Evolutionary conservation across 2,329 filamentous ascomycete genomes (phyloP), one percentile per base, ranked within the genome.

Genomic region (Blumeriella jaapii): DNA sequence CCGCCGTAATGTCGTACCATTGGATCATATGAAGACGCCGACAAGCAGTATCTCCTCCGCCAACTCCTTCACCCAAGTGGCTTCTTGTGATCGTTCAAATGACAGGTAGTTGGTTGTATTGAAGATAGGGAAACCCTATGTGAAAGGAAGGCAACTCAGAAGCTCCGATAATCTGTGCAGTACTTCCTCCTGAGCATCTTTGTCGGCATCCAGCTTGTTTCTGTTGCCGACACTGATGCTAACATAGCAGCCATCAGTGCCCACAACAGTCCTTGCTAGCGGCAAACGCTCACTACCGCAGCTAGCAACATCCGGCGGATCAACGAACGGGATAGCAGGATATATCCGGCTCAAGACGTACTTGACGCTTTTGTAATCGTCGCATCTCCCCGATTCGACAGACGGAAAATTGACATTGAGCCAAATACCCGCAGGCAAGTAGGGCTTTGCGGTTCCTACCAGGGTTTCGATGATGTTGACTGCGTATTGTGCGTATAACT

Each of bases 401-500:
- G 26, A 11, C 4, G 33, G 25, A 14, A 35, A 35, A 13, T 35
- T 35, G 25, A 35, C 26, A 13, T 35, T 35, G 18, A 35, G 33
- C 33, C 33, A 35, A 11, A 29, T 18, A 3, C 33, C 33, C 18
- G 7, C 33, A 13, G 33, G 33, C 7, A 35, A 26, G 20, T 35
- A 35, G 12, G 33, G 33, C 26, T 29, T 23, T 23, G 15, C 25
- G 11, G 26, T 22, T 6, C 27, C 17, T 16, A 29, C 13, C 9
- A 35, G 14, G 6, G 33, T 29, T 5, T 18, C n/a, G 10, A 26
- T 35, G 16, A 35, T 6, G 12, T 29, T 29, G 12, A 25, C 13
- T n/a, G 33, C 33, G 11, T 29, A 26, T 12, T 29, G 18, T 5
- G 33, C 33, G 12, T 35, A 35, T 8, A 29, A 9, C 2, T 14